Evolutionary conservation across 2,329 filamentous ascomycete species (phyloP).

Genomic region (Fusarium miscanthi): DNA sequence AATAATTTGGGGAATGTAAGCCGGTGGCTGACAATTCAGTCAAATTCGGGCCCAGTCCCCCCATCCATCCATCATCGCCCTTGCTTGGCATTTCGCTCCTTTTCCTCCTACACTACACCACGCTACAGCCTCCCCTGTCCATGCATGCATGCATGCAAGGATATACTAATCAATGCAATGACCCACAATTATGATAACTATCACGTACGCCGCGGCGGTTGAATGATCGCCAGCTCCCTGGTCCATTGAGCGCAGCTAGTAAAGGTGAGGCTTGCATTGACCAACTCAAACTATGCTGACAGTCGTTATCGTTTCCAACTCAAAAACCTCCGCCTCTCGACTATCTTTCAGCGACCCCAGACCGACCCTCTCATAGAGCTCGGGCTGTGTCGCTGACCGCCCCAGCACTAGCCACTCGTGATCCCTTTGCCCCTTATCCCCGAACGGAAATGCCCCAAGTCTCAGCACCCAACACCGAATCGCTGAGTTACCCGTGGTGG

Average conservation of each 20-base stretch:
- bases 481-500: not conserved
- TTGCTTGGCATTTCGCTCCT: not conserved
- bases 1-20: not conserved
- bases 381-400: conserved; percentile 5
- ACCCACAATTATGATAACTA: conserved; percentile 13
- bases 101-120: not conserved
- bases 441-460: conserved; percentile 21
- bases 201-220: not conserved
- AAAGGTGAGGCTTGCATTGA: not conserved
- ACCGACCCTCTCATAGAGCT: conserved; percentile 27
- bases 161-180: not conserved
- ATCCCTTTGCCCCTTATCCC: not conserved
- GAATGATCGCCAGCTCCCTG: not conserved
- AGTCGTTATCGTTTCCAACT: not conserved
- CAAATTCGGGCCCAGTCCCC: not conserved
- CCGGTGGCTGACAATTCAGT: not conserved
- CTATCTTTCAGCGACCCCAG: conserved; percentile 1
- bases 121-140: not conserved
- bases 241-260: not conserved
- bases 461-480: conserved; percentile 32
- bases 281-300: conserved; percentile 17
- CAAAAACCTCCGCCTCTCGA: not conserved
- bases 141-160: not conserved
- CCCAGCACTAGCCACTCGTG: conserved; percentile 32
- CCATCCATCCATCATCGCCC: not conserved